Evolutionary conservation across 2,329 filamentous ascomycete species (phyloP), one percentile per base, ranked within the genome.

Genomic region (Neodidymelliopsis sp.): DNA sequence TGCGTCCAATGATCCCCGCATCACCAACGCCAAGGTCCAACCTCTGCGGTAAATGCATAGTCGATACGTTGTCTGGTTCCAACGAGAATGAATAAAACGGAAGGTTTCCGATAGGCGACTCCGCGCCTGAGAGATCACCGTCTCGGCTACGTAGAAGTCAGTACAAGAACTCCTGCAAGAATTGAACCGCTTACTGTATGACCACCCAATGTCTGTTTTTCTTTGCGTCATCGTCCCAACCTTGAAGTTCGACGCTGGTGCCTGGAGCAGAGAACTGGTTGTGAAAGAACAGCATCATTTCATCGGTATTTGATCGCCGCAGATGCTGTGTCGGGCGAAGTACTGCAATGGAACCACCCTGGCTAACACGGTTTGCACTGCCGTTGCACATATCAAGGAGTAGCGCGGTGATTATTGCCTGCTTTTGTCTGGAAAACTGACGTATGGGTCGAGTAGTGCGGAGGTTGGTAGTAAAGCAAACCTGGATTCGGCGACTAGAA

Each of bases 281-380:
- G 37, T 57, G 66, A 27, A 72, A 70, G 11, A 66, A 50, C 0
- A 71, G 38, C 0, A 56, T 53, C 47, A 69, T 61, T 29, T 70
- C 62, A 15, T 63, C 50, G 25, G 55, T 45, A 9, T 47, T 37
- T 3, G 53, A 34, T 4, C 43, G 52, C 7, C 23, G 19, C 1
- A 54, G 30, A 27, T 52, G 49, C 9, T 43, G 43, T 13, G 53
- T 57, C 12, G 66, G 61, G 9, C 55, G 61, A 1, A 72, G 57
- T 1, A 71, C 62, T 11, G 69, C 69, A n/a, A 72, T 69, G 1
- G 67, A 67, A 23, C 69, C 69, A n/a, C 69, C 69, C 52, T 71
- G 67, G 27, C 63, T 67, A 6, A 56, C 38, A 30, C 67, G 62
- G 6, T 53, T 56, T 8, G 67, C 71, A 16, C 42, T 27, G 28